A percentile compares a stretch with the other conserved stretches of the same genome.
These are phyloP conservation scores for Penicillium sumatraense DNA, from an alignment of 2,329 filamentous ascomycete genomes.

Conservation along the genomic window DNA sequence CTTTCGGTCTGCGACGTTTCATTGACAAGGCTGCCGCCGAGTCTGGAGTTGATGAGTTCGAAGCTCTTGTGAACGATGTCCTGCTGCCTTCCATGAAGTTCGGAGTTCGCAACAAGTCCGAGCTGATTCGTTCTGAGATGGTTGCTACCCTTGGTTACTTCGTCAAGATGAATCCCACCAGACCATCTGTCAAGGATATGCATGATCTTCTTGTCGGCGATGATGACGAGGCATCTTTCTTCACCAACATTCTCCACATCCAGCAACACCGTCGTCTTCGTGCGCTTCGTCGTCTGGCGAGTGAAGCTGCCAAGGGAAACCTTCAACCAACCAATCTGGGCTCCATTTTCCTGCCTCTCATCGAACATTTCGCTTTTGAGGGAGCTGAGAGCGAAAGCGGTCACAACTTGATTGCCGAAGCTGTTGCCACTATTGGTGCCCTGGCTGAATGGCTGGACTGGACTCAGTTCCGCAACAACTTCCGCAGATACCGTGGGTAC, in stretches of 20 bases:
- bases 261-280: constrained; percentile 84
- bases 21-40: constrained; percentile 63
- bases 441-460: constrained; percentile 81
- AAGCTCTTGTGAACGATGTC: constrained; percentile 65
- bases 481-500: constrained; percentile 83
- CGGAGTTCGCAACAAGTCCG: constrained; percentile 77
- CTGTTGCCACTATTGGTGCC: constrained; percentile 77
- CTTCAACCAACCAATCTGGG: constrained; percentile 78
- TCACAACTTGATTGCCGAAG: constrained; percentile 83
- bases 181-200: constrained; percentile 76
- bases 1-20: constrained; percentile 78
- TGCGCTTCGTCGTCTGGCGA: constrained; percentile 76
- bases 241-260: constrained; percentile 88
- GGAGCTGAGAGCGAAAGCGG: constrained; percentile 75
- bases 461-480: constrained; percentile 84
- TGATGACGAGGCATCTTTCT: constrained; percentile 85
- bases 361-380: constrained; percentile 94
- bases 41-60: constrained; percentile 51
- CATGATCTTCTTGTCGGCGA: constrained; percentile 68
- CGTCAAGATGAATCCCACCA: constrained; percentile 70
- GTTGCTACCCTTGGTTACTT: constrained; percentile 79
- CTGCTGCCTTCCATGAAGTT: constrained; percentile 76
- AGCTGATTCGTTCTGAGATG: constrained; percentile 83
- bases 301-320: constrained; percentile 65
- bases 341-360: constrained; percentile 84